phyloP scores from a whole-genome alignment of 129 eudicot genomes.

The Logfia minima region DNA sequence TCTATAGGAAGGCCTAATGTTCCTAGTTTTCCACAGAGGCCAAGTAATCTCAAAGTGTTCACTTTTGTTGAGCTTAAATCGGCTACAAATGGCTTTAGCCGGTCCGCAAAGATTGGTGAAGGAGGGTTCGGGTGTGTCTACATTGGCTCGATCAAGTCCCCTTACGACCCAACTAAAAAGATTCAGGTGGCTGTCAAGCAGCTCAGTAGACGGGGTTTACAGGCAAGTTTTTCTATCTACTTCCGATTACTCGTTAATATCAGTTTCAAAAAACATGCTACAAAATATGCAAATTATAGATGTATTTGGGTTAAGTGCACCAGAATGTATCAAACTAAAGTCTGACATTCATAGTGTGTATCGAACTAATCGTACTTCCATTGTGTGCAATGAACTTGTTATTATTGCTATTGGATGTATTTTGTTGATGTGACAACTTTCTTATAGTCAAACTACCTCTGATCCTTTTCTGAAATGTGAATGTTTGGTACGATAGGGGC shows the following conservation, averaged over 20 bases:
- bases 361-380: no score
- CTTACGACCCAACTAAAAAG: constrained; percentile 57
- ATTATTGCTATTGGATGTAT: not conserved
- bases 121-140: constrained; percentile 97
- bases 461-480: not conserved
- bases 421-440: not conserved
- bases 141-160: constrained; percentile 57
- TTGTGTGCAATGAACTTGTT: not conserved
- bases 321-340: no score
- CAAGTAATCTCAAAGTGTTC: constrained; percentile 71
- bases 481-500: constrained; percentile 65
- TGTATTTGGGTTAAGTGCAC: not conserved
- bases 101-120: constrained; percentile 84
- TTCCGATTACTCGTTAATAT: not conserved
- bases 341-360: no score
- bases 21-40: constrained; percentile 52
- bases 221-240: constrained; percentile 49
- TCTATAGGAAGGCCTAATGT: constrained; percentile 48
- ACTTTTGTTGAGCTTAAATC: constrained; percentile 70
- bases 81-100: constrained; percentile 72
- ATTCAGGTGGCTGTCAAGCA: constrained; percentile 87
- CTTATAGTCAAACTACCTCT: no score
- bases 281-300: not conserved
- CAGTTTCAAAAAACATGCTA: not conserved
- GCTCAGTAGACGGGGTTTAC: constrained; percentile 75